Evolutionary conservation across 1,139 yeast species (phyloP), one percentile per base, ranked within the genome.

Genomic region (Blastobotrys raffinosifermentans): DNA sequence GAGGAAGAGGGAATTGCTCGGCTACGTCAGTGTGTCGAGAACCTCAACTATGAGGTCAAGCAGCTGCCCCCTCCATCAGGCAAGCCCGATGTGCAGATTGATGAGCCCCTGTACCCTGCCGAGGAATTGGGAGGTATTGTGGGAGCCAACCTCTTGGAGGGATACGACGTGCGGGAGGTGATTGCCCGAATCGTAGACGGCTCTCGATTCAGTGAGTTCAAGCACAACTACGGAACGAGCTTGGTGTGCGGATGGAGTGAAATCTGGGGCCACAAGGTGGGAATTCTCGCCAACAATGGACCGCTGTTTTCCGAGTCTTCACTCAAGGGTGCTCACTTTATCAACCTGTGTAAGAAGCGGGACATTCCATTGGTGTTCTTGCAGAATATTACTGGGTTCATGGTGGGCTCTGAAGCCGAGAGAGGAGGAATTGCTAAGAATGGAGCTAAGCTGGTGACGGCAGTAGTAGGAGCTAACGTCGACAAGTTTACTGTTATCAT

Each of bases 361-460:
- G 58, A 55, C 30, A 53, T 57, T 31, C 63, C 64, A 3, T 47
- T 59, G 25, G 51, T 59, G 15, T 59, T 59, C 43, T 37, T 59
- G 38, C 64, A 59, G 43, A 59, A 59, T 40, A 58, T 59, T 31
- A 49, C 61, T 10, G 64, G 64, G 0, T 59, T 59, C 48, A 59
- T 59, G 64, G 64, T 59, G 13, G 64, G 64, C 2, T 51, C 58
- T 9, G 62, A 56, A 13, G 61, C 64, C 2, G 64, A 59, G 45
- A 49, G 58, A 18, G 61, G 62, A 5, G 64, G 64, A 2, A 60
- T 59, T 30, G 63, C 63, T 37, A 59, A 59, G 43, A 57, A 58
- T 38, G 64, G 64, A 2, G 63, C 63, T 26, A 58, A 57, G 41
- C 51, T 59, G 3, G 64, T 59, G 31, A 58, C 53, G 14, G 63